These are phyloP conservation scores for Pseudocercospora pini-densiflorae DNA, from an alignment of 2,329 filamentous ascomycete species.

Conservation along the genomic window DNA sequence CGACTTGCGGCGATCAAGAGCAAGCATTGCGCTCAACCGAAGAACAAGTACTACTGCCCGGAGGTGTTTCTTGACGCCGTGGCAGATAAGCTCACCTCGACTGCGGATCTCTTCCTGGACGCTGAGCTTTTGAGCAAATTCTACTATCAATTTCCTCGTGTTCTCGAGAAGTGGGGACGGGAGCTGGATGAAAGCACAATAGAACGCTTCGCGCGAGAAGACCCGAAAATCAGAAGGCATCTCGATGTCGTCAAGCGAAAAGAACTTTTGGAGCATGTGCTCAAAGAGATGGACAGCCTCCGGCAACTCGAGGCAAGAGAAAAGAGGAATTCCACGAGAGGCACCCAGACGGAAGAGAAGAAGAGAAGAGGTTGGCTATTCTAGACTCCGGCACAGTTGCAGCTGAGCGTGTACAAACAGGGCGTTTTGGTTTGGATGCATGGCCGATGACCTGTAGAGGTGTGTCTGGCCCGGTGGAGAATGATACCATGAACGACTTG, in stretches of 20 bases:
- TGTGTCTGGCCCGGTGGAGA: neutral
- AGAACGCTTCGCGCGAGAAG: constrained; percentile 89
- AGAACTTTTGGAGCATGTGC: constrained; percentile 86
- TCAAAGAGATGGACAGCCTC: constrained; percentile 94
- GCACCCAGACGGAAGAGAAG: constrained; percentile 39
- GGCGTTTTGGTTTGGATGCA: constrained; percentile 8
- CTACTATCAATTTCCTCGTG: constrained; percentile 93
- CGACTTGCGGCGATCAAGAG: constrained; percentile 85
- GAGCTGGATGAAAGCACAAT: constrained; percentile 71
- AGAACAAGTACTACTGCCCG: constrained; percentile 96
- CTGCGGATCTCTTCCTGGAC: constrained; percentile 94
- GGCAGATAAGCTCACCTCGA: constrained; percentile 90
- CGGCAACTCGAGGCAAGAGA: constrained; percentile 79
- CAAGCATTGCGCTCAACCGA: constrained; percentile 79
- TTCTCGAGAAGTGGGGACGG: constrained; percentile 85
- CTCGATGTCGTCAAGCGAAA: constrained; percentile 91
- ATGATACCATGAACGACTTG: constrained; percentile 7
- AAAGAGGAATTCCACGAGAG: constrained; percentile 55
- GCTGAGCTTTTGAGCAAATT: constrained; percentile 97
- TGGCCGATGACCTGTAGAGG: neutral
- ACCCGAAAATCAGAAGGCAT: constrained; percentile 85
- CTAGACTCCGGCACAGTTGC: constrained; percentile 5
- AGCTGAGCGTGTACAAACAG: constrained; percentile 1
- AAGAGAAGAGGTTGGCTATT: constrained; percentile 43
- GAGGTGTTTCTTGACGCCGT: constrained; percentile 98